Conservation (phyloP, 768 basidiomycete genomes). For the Polyporus arcularius region DNA sequence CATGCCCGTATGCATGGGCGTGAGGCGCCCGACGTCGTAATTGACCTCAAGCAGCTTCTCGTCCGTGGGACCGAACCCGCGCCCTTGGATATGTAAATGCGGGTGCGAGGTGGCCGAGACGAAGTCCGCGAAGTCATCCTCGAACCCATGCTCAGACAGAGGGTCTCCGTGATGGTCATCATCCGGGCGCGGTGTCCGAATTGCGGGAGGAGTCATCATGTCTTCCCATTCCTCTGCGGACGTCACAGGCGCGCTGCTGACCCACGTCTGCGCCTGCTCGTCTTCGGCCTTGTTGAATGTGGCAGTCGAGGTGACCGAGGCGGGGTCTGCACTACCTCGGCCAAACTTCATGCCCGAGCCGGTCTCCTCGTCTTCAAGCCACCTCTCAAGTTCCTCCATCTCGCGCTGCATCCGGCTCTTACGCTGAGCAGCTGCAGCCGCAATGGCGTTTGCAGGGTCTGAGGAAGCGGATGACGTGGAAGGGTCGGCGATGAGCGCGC, state of each 20-base stretch:
- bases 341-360: slow-evolving; percentile 23
- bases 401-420: slow-evolving; percentile 46
- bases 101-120: slow-evolving; percentile 53
- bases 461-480: slow-evolving; percentile 22
- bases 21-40: slow-evolving; percentile 17
- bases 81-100: background rate
- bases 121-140: slow-evolving; percentile 81
- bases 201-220: slow-evolving; percentile 23
- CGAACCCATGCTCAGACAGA: slow-evolving; percentile 44
- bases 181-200: slow-evolving; percentile 19
- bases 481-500: slow-evolving; percentile 29
- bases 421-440: slow-evolving; percentile 23
- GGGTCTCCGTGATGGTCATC: background rate
- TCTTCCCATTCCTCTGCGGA: slow-evolving; percentile 19
- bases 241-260: slow-evolving; percentile 14
- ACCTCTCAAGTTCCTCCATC: slow-evolving; percentile 59
- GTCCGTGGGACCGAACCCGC: background rate
- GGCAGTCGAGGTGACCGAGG: background rate
- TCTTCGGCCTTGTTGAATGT: background rate
- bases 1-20: slow-evolving; percentile 30
- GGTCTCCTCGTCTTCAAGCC: slow-evolving; percentile 57
- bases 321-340: background rate
- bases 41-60: slow-evolving; percentile 19
- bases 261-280: slow-evolving; percentile 27
- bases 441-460: slow-evolving; percentile 6